Evolutionary conservation across 2,329 filamentous ascomycete species (phyloP), one percentile per base, ranked within the genome.

Genomic region (Allantophomopsis cytisporea): DNA sequence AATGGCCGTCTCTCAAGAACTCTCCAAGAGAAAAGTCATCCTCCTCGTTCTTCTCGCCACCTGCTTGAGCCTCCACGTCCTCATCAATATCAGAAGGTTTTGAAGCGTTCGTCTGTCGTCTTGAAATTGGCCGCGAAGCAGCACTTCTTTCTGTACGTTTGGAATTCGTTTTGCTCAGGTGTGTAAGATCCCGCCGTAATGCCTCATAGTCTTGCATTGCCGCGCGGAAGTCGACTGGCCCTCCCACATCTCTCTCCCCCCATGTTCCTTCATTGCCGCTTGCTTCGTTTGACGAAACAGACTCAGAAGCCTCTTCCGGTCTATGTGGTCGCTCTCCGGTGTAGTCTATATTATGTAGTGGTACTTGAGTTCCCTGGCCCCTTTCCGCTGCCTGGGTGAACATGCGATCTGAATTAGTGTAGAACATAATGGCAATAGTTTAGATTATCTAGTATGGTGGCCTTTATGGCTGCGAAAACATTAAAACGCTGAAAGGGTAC

Each of bases 1-100:
- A 78, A 50, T 83, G 79, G 1, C 83, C 83, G 43, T 83, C 75
- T 36, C 74, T 71, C 59, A 88, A 72, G 53, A 88, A 88, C 11
- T 75, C 63, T 28, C 70, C 71, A 2, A 88, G 65, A 43, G 82
- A 71, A 45, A 88, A 86, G 2, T 72, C 76, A 1, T 74, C 71
- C 2, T 72, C 64, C 13, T 71, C 66, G 13, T 70, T 65, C 5
- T 57, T 60, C 35, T 58, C 60, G 18, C 51, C 51, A 37, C 56
- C 49, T 39, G 44, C 43, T 20, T 45, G 44, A 39, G 45, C 45
- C 42, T 50, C 52, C 39, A 48, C 36, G 41, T 47, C 35, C 11
- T 36, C 35, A 7, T 4, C 13, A 6, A 36, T 8, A 36, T 21
- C 18, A 8, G 35, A 18, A 17, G 14, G 14, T 14, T 20, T 17